These are phyloP conservation scores for Puccinellia tenuiflora DNA, from an alignment of 176 grass and related monocot species.

Conservation along the genomic window DNA sequence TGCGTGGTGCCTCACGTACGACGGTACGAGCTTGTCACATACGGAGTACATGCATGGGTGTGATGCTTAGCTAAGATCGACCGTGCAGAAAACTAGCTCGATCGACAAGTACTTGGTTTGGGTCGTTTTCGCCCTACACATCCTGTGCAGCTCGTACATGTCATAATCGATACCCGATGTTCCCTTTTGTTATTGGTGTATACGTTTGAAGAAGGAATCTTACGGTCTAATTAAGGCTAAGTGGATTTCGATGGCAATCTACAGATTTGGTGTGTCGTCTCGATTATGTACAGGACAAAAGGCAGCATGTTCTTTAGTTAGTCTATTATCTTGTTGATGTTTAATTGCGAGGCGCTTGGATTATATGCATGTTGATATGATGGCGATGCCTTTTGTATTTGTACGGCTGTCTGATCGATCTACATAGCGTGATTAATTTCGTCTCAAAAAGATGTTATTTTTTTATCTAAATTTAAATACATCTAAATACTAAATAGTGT, in stretches of 20 bases:
- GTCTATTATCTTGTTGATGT: not conserved
- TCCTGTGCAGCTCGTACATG: not conserved
- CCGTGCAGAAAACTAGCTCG: too few relatives aligned
- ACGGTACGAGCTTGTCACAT: not conserved
- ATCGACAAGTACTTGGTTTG: slow-evolving; percentile 22
- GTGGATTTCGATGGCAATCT: not conserved
- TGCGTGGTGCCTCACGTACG: not conserved
- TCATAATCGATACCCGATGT: not conserved
- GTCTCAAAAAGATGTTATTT: too few relatives aligned
- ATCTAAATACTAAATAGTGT: too few relatives aligned
- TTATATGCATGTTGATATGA: not conserved
- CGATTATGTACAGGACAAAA: not conserved
- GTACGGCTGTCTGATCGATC: not conserved
- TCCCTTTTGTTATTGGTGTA: not conserved
- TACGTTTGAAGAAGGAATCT: not conserved
- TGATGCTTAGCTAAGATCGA: not conserved
- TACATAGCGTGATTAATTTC: not conserved
- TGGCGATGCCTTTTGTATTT: not conserved
- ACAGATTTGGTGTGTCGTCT: not conserved
- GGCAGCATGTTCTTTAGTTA: not conserved
- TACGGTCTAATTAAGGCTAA: not conserved
- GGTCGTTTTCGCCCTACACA: not conserved
- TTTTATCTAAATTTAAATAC: too few relatives aligned
- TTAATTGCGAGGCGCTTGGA: not conserved
- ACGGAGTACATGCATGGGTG: slow-evolving; percentile 13